Evolutionary conservation across 805 yeast genomes (phyloP).

Genomic region (Pichia phayaonensis): DNA sequence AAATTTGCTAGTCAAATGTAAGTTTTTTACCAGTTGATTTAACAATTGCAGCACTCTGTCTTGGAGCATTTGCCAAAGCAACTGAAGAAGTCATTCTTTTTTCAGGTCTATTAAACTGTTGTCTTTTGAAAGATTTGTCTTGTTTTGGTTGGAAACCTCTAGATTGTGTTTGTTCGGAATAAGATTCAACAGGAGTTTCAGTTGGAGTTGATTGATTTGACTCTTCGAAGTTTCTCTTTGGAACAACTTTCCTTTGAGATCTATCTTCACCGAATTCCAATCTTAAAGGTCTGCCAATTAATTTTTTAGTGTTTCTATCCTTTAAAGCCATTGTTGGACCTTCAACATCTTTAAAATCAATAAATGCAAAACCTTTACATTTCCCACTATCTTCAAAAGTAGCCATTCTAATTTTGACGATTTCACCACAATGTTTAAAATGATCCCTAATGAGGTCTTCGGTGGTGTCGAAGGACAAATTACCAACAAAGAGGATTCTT

Average conservation of each 20-base stretch:
- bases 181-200: neutral
- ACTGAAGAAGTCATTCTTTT: constrained; percentile 67
- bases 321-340: constrained; percentile 80
- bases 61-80: constrained; percentile 80
- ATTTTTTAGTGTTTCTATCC: constrained; percentile 56
- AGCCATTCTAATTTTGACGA: constrained; percentile 82
- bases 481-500: constrained; percentile 85
- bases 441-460: constrained; percentile 70
- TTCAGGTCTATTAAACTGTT: constrained; percentile 21
- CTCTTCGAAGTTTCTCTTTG: constrained; percentile 8
- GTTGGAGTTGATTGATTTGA: neutral
- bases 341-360: constrained; percentile 73
- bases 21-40: constrained; percentile 84
- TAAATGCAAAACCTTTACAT: constrained; percentile 93
- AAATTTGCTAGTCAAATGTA: constrained; percentile 41
- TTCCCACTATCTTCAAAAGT: constrained; percentile 96
- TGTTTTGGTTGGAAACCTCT: constrained; percentile 23
- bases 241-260: constrained; percentile 36
- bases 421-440: constrained; percentile 88
- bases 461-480: constrained; percentile 86
- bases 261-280: constrained; percentile 95
- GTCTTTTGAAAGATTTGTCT: constrained; percentile 16
- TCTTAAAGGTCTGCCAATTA: constrained; percentile 70
- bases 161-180: neutral
- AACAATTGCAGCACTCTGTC: constrained; percentile 85